Percentiles rank a stretch among this genome's conserved stretches.
These are phyloP conservation scores for Verticillium isaacii DNA, from an alignment of 2,329 filamentous ascomycete species.

Conservation along the genomic window DNA sequence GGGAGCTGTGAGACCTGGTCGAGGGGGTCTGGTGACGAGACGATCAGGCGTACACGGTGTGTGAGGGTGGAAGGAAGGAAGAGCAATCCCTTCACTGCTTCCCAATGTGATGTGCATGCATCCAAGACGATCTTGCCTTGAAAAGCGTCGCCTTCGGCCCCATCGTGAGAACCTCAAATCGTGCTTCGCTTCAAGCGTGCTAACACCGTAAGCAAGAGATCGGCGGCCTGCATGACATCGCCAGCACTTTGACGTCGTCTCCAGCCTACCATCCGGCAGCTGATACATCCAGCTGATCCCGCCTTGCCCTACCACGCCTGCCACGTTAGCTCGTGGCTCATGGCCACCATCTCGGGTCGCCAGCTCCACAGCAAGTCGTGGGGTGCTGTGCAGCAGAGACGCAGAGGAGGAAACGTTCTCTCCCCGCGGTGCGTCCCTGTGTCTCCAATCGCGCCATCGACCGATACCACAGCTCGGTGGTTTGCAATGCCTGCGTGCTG, in stretches of 20 bases:
- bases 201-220: not conserved
- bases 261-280: not conserved
- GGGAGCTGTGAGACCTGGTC: not conserved
- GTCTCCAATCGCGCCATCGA: not conserved
- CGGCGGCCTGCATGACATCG: not conserved
- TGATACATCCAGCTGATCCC: not conserved
- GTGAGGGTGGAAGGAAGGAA: not conserved
- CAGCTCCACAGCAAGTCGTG: not conserved
- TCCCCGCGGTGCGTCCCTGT: not conserved
- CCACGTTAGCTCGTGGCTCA: not conserved
- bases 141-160: not conserved
- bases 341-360: not conserved
- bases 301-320: not conserved
- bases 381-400: not conserved
- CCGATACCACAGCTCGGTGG: not conserved
- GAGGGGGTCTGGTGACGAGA: not conserved
- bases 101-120: not conserved
- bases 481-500: not conserved
- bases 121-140: not conserved
- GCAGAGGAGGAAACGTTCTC: not conserved
- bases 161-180: not conserved
- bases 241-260: not conserved
- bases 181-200: not conserved
- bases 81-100: not conserved
- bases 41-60: too few species aligned